A percentile compares a stretch with the other conserved stretches of the same genome.
Conservation (phyloP, 2,329 filamentous ascomycete genomes). For the Nectriaceae sp. region DNA sequence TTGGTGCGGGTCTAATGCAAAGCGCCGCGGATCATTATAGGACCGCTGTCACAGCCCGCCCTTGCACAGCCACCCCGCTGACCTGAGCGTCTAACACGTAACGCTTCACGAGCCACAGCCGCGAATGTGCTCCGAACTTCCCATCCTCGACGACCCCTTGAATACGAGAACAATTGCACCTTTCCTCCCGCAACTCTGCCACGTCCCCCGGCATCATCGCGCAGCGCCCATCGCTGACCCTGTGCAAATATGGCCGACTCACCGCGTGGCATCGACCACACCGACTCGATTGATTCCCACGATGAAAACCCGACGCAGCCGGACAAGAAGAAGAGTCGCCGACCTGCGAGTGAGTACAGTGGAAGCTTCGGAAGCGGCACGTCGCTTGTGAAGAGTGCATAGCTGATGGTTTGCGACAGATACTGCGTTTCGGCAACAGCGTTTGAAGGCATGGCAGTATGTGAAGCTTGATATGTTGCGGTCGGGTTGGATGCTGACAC, state of each 20-base stretch:
- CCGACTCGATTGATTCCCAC: slow-evolving; percentile 57
- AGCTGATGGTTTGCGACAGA: slow-evolving; percentile 54
- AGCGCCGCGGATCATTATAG: neutral
- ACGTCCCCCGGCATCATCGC: slow-evolving; percentile 19
- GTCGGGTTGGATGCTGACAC: slow-evolving; percentile 38
- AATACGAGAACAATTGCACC: slow-evolving; percentile 20
- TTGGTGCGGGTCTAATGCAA: no score
- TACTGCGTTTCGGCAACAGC: slow-evolving; percentile 95
- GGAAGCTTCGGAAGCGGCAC: slow-evolving; percentile 11
- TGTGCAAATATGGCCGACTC: slow-evolving; percentile 50
- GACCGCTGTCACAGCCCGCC: neutral
- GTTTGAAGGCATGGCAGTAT: slow-evolving; percentile 98
- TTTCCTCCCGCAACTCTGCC: slow-evolving; percentile 8
- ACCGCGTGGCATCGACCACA: slow-evolving; percentile 44
- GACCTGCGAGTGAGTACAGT: slow-evolving; percentile 75
- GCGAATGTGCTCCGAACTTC: slow-evolving; percentile 9
- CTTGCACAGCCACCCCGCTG: slow-evolving; percentile 22
- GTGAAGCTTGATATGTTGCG: slow-evolving; percentile 33
- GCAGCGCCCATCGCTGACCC: slow-evolving; percentile 19
- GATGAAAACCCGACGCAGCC: slow-evolving; percentile 52
- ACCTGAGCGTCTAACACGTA: slow-evolving; percentile 18
- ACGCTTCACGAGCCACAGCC: slow-evolving; percentile 25
- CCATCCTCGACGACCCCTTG: slow-evolving; percentile 16
- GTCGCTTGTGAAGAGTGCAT: neutral
- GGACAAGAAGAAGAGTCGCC: slow-evolving; percentile 87